A percentile compares a stretch with the other conserved stretches of the same genome.
Evolutionary conservation across 768 basidiomycete species (phyloP).

Genomic region (Tricholoma furcatifolium): DNA sequence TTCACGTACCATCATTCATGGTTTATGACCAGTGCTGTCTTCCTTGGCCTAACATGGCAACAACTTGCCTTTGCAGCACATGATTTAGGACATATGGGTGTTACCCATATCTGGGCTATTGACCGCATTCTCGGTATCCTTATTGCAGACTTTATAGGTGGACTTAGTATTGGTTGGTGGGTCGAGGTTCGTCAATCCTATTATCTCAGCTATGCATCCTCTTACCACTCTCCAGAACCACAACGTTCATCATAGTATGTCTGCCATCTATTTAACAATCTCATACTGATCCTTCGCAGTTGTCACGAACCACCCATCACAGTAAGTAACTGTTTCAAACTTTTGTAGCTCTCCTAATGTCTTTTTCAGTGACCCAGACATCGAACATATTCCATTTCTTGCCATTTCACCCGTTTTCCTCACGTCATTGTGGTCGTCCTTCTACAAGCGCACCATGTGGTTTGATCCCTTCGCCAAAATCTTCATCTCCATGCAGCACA

Average conservation of each 20-base stretch:
- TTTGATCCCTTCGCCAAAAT: constrained; percentile 69
- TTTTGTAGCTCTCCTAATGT: constrained; percentile 8
- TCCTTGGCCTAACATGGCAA: constrained; percentile 91
- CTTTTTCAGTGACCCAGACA: constrained; percentile 69
- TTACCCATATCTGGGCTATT: constrained; percentile 81
- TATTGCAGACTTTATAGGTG: constrained; percentile 86
- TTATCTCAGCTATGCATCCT: not conserved
- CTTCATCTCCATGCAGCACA: constrained; percentile 81
- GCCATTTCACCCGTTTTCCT: constrained; percentile 91
- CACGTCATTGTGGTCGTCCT: constrained; percentile 85
- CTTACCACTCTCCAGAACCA: constrained; percentile 61
- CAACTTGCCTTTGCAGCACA: constrained; percentile 92
- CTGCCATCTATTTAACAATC: not conserved
- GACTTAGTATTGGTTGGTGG: constrained; percentile 98
- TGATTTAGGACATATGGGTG: constrained; percentile 93
- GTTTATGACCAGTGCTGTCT: constrained; percentile 73
- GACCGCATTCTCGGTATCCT: constrained; percentile 81
- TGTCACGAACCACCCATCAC: constrained; percentile 95
- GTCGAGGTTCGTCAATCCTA: constrained; percentile 72
- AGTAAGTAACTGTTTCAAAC: constrained; percentile 48
- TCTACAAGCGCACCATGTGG: constrained; percentile 84
- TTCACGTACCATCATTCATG: constrained; percentile 62
- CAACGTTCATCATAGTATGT: constrained; percentile 29
- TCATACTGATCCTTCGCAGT: constrained; percentile 46
- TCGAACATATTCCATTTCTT: constrained; percentile 90